Percentiles rank a stretch among this genome's conserved stretches.
These are phyloP conservation scores for Penicillium paxilli DNA, from an alignment of 495 filamentous ascomycete genomes.

Conservation along the genomic window DNA sequence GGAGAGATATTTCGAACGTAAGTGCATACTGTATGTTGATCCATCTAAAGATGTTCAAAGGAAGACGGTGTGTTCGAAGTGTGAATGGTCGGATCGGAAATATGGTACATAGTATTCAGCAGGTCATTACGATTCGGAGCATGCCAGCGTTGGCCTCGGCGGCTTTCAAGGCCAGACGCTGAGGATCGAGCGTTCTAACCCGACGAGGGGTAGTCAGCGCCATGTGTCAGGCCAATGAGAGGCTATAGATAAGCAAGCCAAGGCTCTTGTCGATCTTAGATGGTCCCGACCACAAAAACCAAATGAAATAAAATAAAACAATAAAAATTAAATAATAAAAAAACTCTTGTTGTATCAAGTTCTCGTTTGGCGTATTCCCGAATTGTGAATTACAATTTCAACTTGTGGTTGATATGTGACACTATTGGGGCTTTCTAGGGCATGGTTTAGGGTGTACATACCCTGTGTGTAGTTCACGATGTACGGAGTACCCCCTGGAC, in stretches of 20 bases:
- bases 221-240: constrained; percentile 44
- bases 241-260: constrained; percentile 31
- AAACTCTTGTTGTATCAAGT: too few species aligned
- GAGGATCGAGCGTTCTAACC: not conserved
- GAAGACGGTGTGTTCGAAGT: not conserved
- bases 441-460: too few species aligned
- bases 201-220: constrained; percentile 30
- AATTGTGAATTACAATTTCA: too few species aligned
- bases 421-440: too few species aligned
- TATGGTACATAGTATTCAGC: not conserved
- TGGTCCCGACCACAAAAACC: not conserved
- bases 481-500: too few species aligned
- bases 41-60: constrained; percentile 3
- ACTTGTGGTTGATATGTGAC: not conserved
- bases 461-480: too few species aligned
- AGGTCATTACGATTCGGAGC: not conserved
- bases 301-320: too few species aligned
- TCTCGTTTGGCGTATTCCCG: too few species aligned
- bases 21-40: not conserved
- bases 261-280: constrained; percentile 17
- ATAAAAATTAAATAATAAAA: too few species aligned
- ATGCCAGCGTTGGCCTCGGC: not conserved
- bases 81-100: not conserved
- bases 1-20: not conserved
- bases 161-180: not conserved